Base-by-base conservation (phyloP, 371 early-diverging fungal species). In the Phascolomyces articulosus region DNA sequence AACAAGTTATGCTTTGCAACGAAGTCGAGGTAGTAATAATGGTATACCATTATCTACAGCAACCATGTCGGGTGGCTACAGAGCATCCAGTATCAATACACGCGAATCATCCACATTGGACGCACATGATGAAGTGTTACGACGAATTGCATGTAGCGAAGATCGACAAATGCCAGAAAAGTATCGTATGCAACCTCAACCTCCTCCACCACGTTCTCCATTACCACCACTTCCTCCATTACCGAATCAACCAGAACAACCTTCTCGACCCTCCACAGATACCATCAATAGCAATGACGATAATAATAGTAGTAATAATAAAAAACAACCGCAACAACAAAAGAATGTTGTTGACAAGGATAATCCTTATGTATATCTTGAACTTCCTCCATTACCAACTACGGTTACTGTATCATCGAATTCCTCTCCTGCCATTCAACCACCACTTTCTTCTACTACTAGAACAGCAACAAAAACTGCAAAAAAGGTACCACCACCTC, bases 1-100 rank as follows among this genome's bases (percentile, higher is more conserved):
- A n/a, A 73, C 71, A 20, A 70, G 55, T 29, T 29, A 58, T 3
- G 55, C 57, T 1, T 51, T 68, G 15, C 28, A 64, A 13, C 75
- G 66, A 0, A 65, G 65, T 51, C 34, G 56, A 51, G 57, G 31
- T 11, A 62, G 62, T 41, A 60, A 26, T 41, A 31, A 31, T 29
- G 53, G 60, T 2, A 34, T 55, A 44, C 51, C 60, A 10, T 23
- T 55, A 4, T 65, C 68, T 20, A 29, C 62, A 1, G 61, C 62
- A 26, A 51, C 60, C 27, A 38, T 47, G 41, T 59, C 60, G 0
- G 28, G 47, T 40, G 44, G 60, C 2, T 74, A 67, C 1, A 69
- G 64, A 53, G 69, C 44, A 44, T 13, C 66, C 21, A 63, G 67
- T 20, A 44, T 58, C 0, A 49, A 26, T 13, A 27, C 58, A 38